Conservation (phyloP, 176 grass and related monocot genomes). For the Aegilops umbellulata region DNA sequence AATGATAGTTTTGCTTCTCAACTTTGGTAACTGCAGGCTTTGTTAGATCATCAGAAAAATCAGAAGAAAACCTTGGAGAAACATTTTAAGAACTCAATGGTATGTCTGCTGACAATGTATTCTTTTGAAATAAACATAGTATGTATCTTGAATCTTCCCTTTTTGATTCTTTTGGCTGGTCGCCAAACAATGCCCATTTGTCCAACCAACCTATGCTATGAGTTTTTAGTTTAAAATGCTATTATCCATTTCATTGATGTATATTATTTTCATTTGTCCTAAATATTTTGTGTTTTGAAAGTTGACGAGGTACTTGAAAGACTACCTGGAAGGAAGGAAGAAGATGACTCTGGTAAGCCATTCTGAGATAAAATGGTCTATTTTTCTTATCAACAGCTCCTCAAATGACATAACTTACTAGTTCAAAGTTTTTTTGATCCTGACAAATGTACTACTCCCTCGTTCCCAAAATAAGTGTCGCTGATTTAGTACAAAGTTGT, state of each 20-base stretch:
- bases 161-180: neutral
- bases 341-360: constrained; percentile 80
- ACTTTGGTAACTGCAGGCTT: constrained; percentile 56
- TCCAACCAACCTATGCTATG: too few species aligned
- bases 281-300: constrained; percentile 36
- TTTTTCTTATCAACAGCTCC: constrained; percentile 35
- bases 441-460: too few species aligned
- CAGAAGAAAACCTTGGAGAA: constrained; percentile 79
- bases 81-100: constrained; percentile 93
- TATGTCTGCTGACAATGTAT: constrained; percentile 28
- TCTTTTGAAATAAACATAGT: constrained; percentile 22
- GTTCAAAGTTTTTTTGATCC: neutral
- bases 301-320: constrained; percentile 92
- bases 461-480: too few species aligned
- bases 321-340: constrained; percentile 90
- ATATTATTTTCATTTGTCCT: neutral
- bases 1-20: constrained; percentile 8
- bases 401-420: constrained; percentile 3
- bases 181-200: neutral
- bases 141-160: neutral
- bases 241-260: neutral
- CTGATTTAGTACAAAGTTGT: too few species aligned
- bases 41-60: constrained; percentile 88
- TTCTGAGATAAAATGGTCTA: neutral
- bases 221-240: neutral